Conservation (phyloP, 2,329 filamentous ascomycete genomes). For the Diaporthe australafricana region DNA sequence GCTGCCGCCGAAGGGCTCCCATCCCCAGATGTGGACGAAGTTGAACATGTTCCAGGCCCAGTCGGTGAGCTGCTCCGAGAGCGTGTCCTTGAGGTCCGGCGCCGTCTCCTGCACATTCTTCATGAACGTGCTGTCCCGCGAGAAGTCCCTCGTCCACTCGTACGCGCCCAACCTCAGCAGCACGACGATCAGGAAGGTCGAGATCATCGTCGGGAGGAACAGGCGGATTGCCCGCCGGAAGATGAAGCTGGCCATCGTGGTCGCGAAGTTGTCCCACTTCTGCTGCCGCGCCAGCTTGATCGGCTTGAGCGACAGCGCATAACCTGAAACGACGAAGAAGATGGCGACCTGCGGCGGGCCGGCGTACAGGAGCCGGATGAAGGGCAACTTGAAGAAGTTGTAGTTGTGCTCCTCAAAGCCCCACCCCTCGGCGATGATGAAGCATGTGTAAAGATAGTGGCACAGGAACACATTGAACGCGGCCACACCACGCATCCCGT, state of each 20-base stretch:
- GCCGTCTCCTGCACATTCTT: slow-evolving; percentile 63
- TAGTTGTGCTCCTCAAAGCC: slow-evolving; percentile 58
- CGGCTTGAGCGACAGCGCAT: slow-evolving; percentile 67
- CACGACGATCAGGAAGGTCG: slow-evolving; percentile 59
- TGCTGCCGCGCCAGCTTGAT: slow-evolving; percentile 52
- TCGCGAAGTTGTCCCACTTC: slow-evolving; percentile 53
- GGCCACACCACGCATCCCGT: slow-evolving; percentile 68
- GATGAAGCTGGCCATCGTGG: slow-evolving; percentile 60
- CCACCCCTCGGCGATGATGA: slow-evolving; percentile 63
- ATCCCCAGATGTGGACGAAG: slow-evolving; percentile 64
- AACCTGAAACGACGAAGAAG: slow-evolving; percentile 73
- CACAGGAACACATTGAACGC: slow-evolving; percentile 68
- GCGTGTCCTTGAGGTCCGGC: slow-evolving; percentile 51
- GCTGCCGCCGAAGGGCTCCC: slow-evolving; percentile 59
- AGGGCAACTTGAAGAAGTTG: slow-evolving; percentile 62
- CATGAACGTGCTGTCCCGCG: slow-evolving; percentile 55
- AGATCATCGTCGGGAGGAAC: slow-evolving; percentile 62
- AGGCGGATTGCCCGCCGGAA: slow-evolving; percentile 65
- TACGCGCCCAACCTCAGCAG: slow-evolving; percentile 60
- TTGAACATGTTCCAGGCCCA: slow-evolving; percentile 61
- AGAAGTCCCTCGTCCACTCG: slow-evolving; percentile 60
- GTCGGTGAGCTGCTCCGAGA: slow-evolving; percentile 55
- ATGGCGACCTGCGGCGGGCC: slow-evolving; percentile 68
- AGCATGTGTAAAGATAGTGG: slow-evolving; percentile 66
- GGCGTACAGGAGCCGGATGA: slow-evolving; percentile 65